Conservation (phyloP, 164 flowering plant genomes). For the Chloranthus sessilifolius region DNA sequence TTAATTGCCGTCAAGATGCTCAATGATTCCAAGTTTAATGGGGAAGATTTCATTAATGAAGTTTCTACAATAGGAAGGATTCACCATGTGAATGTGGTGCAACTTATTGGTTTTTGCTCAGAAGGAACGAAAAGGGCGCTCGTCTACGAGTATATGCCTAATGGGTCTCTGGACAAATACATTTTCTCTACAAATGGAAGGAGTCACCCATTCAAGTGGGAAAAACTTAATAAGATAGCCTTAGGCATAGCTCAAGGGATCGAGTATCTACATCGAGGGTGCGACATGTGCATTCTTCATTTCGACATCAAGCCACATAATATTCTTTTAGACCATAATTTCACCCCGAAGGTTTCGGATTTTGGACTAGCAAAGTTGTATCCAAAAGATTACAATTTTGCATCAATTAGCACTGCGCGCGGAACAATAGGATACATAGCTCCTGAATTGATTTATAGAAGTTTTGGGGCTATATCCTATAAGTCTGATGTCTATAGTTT, state of each 20-base stretch:
- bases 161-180: constrained; percentile 11
- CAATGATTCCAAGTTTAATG: not conserved
- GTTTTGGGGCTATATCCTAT: constrained; percentile 1
- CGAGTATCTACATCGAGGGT: constrained; percentile 12
- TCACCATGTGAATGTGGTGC: constrained; percentile 12
- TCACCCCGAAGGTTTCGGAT: constrained; percentile 13
- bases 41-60: constrained; percentile 13
- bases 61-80: constrained; percentile 15
- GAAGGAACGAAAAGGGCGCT: constrained; percentile 14
- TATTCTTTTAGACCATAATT: constrained; percentile 10
- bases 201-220: not conserved
- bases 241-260: constrained; percentile 12
- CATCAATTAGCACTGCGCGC: constrained; percentile 1
- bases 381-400: not conserved
- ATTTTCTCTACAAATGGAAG: not conserved
- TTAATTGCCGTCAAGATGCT: constrained; percentile 2
- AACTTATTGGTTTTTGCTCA: constrained; percentile 8
- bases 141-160: constrained; percentile 16
- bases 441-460: constrained; percentile 7
- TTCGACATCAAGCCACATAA: constrained; percentile 17
- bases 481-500: constrained; percentile 13
- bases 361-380: constrained; percentile 13
- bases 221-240: constrained; percentile 6
- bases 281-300: constrained; percentile 15
- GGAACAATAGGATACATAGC: constrained; percentile 13